A percentile compares a stretch with the other conserved stretches of the same genome.
Evolutionary conservation across 805 yeast species (phyloP).

Genomic region (Debaryomyces maramus): DNA sequence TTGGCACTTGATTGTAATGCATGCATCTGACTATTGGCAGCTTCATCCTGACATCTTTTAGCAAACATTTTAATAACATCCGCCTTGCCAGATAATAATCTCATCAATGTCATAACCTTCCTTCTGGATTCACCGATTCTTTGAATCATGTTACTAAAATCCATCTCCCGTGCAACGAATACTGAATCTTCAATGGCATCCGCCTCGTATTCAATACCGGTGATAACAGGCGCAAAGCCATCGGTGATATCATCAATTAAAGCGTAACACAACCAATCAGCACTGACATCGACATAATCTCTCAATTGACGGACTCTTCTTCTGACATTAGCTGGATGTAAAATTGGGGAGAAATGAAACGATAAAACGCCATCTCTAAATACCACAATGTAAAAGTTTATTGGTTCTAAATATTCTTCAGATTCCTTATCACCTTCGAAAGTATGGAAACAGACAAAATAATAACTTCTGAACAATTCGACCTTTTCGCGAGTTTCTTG

Average conservation of each 20-base stretch:
- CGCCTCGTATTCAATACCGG: slow-evolving; percentile 75
- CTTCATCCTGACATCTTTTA: slow-evolving; percentile 85
- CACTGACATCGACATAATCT: slow-evolving; percentile 73
- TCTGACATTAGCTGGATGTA: slow-evolving; percentile 68
- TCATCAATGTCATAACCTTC: slow-evolving; percentile 88
- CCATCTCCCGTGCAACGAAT: slow-evolving; percentile 71
- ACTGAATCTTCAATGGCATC: slow-evolving; percentile 85
- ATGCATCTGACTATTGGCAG: slow-evolving; percentile 13
- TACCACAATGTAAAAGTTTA: slow-evolving; percentile 68
- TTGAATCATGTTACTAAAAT: slow-evolving; percentile 73
- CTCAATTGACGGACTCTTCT: slow-evolving; percentile 78
- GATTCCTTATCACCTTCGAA: slow-evolving; percentile 83
- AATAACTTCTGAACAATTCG: slow-evolving; percentile 84
- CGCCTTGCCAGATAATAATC: slow-evolving; percentile 88
- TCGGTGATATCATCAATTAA: slow-evolving; percentile 81
- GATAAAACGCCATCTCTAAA: slow-evolving; percentile 59
- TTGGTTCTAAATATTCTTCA: slow-evolving; percentile 81
- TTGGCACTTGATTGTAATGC: slow-evolving; percentile 14
- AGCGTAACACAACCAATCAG: slow-evolving; percentile 84
- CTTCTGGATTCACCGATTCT: slow-evolving; percentile 87
- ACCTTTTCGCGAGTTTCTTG: slow-evolving; percentile 98
- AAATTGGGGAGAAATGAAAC: slow-evolving; percentile 59
- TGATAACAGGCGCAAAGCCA: slow-evolving; percentile 80
- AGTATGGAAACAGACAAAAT: slow-evolving; percentile 95
- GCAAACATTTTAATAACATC: slow-evolving; percentile 96